Conservation (phyloP, 2,329 filamentous ascomycete species). For the Botrytis fragariae region DNA sequence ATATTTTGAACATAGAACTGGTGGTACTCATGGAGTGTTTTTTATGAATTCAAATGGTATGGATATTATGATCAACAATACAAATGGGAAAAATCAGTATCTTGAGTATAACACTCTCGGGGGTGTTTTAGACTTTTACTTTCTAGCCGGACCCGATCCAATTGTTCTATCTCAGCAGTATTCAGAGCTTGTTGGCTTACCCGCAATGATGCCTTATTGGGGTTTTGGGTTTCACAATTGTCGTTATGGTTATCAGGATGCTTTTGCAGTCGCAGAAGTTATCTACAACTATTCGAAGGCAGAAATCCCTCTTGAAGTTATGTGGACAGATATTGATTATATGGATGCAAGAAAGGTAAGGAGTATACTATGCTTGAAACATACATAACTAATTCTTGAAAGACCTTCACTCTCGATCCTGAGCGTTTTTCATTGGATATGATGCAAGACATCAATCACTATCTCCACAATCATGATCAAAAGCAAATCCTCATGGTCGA, state of each 20-base stretch:
- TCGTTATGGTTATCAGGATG: slow-evolving; percentile 60
- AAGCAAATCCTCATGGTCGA: slow-evolving; percentile 79
- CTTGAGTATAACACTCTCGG: slow-evolving; percentile 79
- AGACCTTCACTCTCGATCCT: slow-evolving; percentile 62
- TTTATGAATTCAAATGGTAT: slow-evolving; percentile 72
- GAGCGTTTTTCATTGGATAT: slow-evolving; percentile 59
- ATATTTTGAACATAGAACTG: slow-evolving; percentile 60
- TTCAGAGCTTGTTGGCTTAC: slow-evolving; percentile 53
- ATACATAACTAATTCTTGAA: neutral
- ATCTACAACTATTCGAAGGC: slow-evolving; percentile 65
- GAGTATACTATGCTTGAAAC: too few species aligned
- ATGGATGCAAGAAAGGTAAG: slow-evolving; percentile 51
- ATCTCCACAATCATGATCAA: slow-evolving; percentile 65
- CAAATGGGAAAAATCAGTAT: slow-evolving; percentile 54
- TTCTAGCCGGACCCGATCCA: slow-evolving; percentile 58
- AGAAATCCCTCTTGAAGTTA: slow-evolving; percentile 65
- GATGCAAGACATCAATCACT: slow-evolving; percentile 63
- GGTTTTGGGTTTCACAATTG: slow-evolving; percentile 63
- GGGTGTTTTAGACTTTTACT: slow-evolving; percentile 72
- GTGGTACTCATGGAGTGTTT: slow-evolving; percentile 63
- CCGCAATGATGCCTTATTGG: slow-evolving; percentile 65
- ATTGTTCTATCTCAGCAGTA: slow-evolving; percentile 60
- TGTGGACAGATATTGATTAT: slow-evolving; percentile 66
- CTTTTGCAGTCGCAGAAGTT: slow-evolving; percentile 64
- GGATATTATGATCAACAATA: slow-evolving; percentile 71